Evolutionary conservation across 2,329 filamentous ascomycete species (phyloP).

Genomic region (Rosellinia necatrix): DNA sequence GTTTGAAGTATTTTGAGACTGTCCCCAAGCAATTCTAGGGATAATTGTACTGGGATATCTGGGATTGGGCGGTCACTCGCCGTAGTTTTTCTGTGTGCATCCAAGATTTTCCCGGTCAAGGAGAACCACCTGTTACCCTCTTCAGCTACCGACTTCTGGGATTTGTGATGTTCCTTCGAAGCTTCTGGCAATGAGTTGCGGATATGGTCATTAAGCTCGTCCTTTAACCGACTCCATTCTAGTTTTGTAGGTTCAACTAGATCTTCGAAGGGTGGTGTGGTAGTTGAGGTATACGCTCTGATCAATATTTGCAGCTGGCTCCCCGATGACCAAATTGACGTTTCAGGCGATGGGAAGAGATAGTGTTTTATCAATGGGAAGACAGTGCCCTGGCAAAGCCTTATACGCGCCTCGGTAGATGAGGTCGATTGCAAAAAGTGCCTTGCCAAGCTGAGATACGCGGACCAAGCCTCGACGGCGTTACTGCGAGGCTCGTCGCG

Average conservation of each 20-base stretch:
- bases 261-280: conserved; percentile 47
- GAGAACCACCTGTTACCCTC: conserved; percentile 71
- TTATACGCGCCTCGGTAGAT: conserved; percentile 49
- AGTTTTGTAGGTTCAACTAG: conserved; percentile 55
- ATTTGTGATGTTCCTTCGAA: conserved; percentile 74
- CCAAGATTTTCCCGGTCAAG: conserved; percentile 55
- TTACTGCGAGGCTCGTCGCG: conserved; percentile 77
- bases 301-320: conserved; percentile 47
- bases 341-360: conserved; percentile 51
- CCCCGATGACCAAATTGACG: conserved; percentile 43
- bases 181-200: conserved; percentile 80
- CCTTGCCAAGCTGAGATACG: conserved; percentile 70
- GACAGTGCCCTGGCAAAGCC: conserved; percentile 54
- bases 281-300: conserved; percentile 52
- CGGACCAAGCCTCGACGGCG: conserved; percentile 70
- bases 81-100: conserved; percentile 38
- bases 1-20: conserved; percentile 50
- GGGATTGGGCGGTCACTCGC: conserved; percentile 35
- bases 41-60: conserved; percentile 37
- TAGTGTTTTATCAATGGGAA: conserved; percentile 62
- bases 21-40: conserved; percentile 43
- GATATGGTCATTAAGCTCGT: conserved; percentile 67
- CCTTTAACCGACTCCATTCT: conserved; percentile 67
- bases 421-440: conserved; percentile 55
- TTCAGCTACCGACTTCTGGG: conserved; percentile 70